Percentiles rank a stretch among this genome's conserved stretches.
Evolutionary conservation across 2,329 filamentous ascomycete genomes (phyloP).

Genomic region (Phoma sp.): DNA sequence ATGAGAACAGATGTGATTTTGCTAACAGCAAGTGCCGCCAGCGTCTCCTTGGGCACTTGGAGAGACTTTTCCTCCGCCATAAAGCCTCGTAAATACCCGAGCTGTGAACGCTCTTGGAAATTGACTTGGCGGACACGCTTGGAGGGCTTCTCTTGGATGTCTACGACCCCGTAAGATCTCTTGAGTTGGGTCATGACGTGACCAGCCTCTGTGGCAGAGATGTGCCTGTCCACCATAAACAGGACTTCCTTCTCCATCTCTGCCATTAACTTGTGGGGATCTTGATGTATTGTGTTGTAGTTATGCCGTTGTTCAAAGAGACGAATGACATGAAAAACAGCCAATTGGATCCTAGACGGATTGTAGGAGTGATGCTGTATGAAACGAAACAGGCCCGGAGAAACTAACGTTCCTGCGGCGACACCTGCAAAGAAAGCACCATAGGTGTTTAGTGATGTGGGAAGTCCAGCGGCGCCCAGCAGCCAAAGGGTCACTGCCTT

Average conservation of each 20-base stretch:
- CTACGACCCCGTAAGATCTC: neutral
- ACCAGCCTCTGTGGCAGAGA: conserved; percentile 9
- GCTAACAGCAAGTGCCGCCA: too few species aligned
- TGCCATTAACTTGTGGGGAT: conserved; percentile 7
- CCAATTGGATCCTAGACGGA: conserved; percentile 22
- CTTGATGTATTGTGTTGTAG: neutral
- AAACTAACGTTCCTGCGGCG: neutral
- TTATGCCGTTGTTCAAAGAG: neutral
- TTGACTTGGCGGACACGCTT: conserved; percentile 1
- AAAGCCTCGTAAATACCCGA: too few species aligned
- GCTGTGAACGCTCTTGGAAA: too few species aligned
- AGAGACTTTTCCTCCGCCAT: too few species aligned
- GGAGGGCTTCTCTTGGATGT: neutral
- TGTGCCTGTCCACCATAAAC: conserved; percentile 9
- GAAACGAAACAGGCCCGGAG: conserved; percentile 6
- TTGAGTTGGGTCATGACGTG: conserved; percentile 10
- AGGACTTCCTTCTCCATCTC: conserved; percentile 14
- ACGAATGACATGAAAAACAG: conserved; percentile 19
- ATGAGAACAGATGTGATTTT: too few species aligned
- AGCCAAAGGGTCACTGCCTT: conserved; percentile 15
- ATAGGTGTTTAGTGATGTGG: conserved; percentile 5
- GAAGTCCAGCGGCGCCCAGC: conserved; percentile 8
- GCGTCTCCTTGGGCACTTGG: too few species aligned
- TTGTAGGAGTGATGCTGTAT: conserved; percentile 6
- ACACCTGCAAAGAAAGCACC: conserved; percentile 6